Conservation (phyloP, 805 yeast genomes). For the Spathaspora arborariae region DNA sequence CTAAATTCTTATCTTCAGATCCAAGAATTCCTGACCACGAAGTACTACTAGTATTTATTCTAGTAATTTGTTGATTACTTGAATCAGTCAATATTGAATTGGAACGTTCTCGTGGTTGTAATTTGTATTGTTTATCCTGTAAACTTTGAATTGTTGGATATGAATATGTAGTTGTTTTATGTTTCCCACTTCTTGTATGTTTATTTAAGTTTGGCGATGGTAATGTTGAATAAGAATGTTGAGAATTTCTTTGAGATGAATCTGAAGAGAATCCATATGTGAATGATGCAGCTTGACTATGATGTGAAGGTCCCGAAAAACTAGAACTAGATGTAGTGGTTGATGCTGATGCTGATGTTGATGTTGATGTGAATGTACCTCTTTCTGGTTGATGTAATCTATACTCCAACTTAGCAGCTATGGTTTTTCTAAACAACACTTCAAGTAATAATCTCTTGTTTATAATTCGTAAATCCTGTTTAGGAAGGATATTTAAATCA, state of each 20-base stretch:
- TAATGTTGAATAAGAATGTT: background rate
- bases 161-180: background rate
- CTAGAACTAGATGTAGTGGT: background rate
- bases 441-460: constrained; percentile 33
- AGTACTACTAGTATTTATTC: background rate
- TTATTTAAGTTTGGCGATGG: background rate
- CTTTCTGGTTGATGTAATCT: constrained; percentile 20
- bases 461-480: constrained; percentile 24
- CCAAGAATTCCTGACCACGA: background rate
- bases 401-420: constrained; percentile 39
- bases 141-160: background rate
- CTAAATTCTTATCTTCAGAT: background rate
- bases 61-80: background rate
- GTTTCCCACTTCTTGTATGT: background rate
- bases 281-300: background rate
- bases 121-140: too few relatives aligned
- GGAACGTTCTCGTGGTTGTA: background rate
- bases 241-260: background rate
- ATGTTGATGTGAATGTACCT: background rate
- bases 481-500: constrained; percentile 18
- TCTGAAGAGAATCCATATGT: background rate
- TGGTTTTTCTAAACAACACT: constrained; percentile 34
- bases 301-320: background rate
- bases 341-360: background rate
- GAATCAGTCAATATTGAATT: background rate